phyloP scores from a whole-genome alignment of 495 filamentous ascomycete species.

The Elaphomyces granulatus region DNA sequence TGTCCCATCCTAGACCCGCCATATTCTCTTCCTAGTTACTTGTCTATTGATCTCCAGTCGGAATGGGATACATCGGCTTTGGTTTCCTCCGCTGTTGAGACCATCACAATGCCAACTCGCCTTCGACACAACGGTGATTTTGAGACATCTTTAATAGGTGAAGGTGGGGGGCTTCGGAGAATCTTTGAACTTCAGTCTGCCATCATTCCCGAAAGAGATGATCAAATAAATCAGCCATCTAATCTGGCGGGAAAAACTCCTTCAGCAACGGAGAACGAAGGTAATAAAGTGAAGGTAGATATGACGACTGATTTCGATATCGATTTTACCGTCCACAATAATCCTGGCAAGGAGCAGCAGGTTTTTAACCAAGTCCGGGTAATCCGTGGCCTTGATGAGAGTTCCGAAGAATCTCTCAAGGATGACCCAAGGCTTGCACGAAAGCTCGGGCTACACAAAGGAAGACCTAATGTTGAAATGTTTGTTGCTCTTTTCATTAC shows the following conservation, averaged over 20 bases:
- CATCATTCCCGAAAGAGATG: constrained; percentile 18
- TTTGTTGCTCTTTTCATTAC: too few species aligned
- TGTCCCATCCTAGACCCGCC: constrained; percentile 59
- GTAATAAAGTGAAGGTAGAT: constrained; percentile 14
- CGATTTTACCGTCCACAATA: constrained; percentile 38
- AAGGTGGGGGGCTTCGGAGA: constrained; percentile 59
- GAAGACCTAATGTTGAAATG: background rate
- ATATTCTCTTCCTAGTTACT: constrained; percentile 37
- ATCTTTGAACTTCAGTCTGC: constrained; percentile 59
- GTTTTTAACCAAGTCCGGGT: constrained; percentile 49
- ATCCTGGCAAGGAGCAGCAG: constrained; percentile 28
- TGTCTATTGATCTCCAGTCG: constrained; percentile 50
- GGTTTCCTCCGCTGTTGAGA: constrained; percentile 66
- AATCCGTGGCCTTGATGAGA: constrained; percentile 29
- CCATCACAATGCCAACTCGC: constrained; percentile 60
- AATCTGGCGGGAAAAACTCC: constrained; percentile 7
- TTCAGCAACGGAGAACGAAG: constrained; percentile 1
- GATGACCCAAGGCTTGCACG: constrained; percentile 1
- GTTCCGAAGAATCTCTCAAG: constrained; percentile 9
- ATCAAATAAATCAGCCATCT: constrained; percentile 5
- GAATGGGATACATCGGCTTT: constrained; percentile 74
- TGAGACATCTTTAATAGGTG: constrained; percentile 55
- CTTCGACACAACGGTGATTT: constrained; percentile 47
- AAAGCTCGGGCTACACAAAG: constrained; percentile 15
- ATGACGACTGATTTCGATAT: constrained; percentile 37